These are phyloP conservation scores for Rutstroemia sp. DNA, from an alignment of 2,329 filamentous ascomycete species.

Conservation along the genomic window DNA sequence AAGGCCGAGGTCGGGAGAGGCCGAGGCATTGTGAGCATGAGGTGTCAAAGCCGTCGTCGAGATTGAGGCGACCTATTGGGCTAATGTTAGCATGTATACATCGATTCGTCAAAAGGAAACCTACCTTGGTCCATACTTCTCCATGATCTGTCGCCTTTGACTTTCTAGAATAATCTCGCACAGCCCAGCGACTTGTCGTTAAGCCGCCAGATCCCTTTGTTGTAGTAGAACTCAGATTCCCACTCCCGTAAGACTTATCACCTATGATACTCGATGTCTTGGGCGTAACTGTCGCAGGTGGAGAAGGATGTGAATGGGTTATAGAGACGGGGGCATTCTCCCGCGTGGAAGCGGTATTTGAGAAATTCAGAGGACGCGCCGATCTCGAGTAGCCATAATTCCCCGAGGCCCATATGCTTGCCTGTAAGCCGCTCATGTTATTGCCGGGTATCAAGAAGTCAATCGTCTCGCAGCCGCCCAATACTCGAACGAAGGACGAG, in stretches of 20 bases:
- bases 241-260: neutral
- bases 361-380: neutral
- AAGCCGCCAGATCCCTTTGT: neutral
- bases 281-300: too few species aligned
- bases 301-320: neutral
- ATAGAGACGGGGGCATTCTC: conserved; percentile 1
- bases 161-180: conserved; percentile 13
- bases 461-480: neutral
- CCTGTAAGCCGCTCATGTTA: neutral
- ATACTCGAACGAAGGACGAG: neutral
- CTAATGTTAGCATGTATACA: conserved; percentile 3
- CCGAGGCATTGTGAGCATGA: conserved; percentile 1
- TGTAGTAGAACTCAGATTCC: neutral
- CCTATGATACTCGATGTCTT: neutral
- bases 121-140: conserved; percentile 22
- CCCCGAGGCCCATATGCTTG: neutral
- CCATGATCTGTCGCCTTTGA: conserved; percentile 3
- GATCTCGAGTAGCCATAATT: neutral
- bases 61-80: neutral
- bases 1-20: conserved; percentile 20
- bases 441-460: neutral
- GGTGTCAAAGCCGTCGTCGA: neutral
- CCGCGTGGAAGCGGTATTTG: neutral
- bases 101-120: neutral
- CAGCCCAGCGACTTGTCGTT: conserved; percentile 23